phyloP scores from a whole-genome alignment of 176 grass and related monocot species.

The Poa annua region DNA sequence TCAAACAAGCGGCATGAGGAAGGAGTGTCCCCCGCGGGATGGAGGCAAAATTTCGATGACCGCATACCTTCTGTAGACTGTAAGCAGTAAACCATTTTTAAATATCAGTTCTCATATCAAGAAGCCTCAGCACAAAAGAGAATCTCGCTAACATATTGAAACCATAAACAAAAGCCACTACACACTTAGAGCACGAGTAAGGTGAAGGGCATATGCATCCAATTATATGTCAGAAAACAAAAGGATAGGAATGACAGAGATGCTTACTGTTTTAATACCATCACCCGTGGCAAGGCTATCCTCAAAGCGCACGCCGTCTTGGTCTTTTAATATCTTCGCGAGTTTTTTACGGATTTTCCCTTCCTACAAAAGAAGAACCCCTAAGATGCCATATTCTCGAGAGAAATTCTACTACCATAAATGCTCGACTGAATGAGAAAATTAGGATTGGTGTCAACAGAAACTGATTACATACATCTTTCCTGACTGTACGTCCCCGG shows the following conservation, averaged over 20 bases:
- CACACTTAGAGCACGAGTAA: not conserved
- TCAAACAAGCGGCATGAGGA: conserved; percentile 93
- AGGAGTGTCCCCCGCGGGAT: conserved; percentile 89
- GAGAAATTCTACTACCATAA: conserved; percentile 1
- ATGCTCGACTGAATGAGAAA: conserved; percentile 2
- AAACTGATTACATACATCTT: conserved; percentile 77
- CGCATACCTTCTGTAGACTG: conserved; percentile 84
- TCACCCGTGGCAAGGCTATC: conserved; percentile 82
- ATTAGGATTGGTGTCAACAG: conserved; percentile 33
- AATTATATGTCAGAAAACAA: not conserved
- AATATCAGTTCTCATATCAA: conserved; percentile 27
- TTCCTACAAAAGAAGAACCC: conserved; percentile 56
- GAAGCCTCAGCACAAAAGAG: conserved; percentile 13
- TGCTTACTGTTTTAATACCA: conserved; percentile 83
- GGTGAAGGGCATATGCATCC: not conserved
- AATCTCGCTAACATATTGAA: not conserved
- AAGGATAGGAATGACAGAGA: conserved; percentile 12
- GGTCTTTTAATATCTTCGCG: conserved; percentile 75
- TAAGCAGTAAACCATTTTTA: conserved; percentile 41
- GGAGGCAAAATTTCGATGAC: conserved; percentile 85
- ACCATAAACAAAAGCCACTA: conserved; percentile 2
- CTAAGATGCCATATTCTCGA: conserved; percentile 17
- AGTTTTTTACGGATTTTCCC: conserved; percentile 83
- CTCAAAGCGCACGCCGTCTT: conserved; percentile 85
- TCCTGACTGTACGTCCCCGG: conserved; percentile 87